Conservation (phyloP, 1,284 basidiomycete genomes). For the Fomitopsis palustris region DNA sequence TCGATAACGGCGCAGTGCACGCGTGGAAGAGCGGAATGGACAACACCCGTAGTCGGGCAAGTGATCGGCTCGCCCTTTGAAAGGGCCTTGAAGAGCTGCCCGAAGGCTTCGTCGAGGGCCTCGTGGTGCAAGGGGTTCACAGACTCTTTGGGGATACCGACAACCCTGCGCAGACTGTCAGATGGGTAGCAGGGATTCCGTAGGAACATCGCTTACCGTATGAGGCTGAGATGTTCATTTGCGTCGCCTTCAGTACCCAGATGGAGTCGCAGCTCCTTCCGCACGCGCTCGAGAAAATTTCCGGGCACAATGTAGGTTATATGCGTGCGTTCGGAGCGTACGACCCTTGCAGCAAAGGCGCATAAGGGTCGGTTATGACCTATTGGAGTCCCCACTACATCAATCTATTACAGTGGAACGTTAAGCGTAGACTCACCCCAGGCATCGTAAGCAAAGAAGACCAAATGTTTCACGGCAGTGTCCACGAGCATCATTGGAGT, state of each 20-base stretch:
- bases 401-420: too few species aligned
- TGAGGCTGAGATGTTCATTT: background rate
- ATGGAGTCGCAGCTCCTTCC: background rate
- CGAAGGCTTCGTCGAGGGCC: background rate
- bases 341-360: background rate
- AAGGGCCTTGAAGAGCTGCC: slow-evolving; percentile 1
- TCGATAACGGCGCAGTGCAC: slow-evolving; percentile 5
- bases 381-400: background rate
- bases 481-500: too few species aligned
- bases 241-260: background rate
- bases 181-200: background rate
- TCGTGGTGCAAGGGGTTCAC: background rate
- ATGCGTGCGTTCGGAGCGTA: background rate
- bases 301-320: background rate
- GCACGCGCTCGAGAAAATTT: background rate
- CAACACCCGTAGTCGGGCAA: background rate
- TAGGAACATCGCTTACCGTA: background rate
- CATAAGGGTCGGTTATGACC: background rate
- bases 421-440: background rate
- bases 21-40: background rate
- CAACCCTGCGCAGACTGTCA: background rate
- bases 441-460: background rate
- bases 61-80: background rate
- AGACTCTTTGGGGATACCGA: background rate
- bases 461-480: background rate